Evolutionary conservation across 2,329 filamentous ascomycete species (phyloP).

Genomic region (Botrytis fabae): DNA sequence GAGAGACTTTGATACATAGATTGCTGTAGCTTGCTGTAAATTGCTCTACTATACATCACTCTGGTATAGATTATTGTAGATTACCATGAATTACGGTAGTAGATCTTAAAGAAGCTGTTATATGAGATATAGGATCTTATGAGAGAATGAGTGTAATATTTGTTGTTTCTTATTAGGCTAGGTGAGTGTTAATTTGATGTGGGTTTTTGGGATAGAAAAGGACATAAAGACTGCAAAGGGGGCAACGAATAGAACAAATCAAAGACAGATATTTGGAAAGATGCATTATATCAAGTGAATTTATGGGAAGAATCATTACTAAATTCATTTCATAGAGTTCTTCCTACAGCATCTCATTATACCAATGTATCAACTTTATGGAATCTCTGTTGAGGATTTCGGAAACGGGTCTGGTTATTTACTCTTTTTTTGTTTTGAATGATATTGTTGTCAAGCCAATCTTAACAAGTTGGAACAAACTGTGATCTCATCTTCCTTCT

Average conservation of each 20-base stretch:
- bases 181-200: not conserved
- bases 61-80: not conserved
- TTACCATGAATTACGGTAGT: not conserved
- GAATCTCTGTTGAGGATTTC: not conserved
- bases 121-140: not conserved
- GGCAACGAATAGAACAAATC: not conserved
- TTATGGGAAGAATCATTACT: accelerated
- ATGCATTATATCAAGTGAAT: not conserved
- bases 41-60: not conserved
- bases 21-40: not conserved
- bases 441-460: not conserved
- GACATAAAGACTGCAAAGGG: not conserved
- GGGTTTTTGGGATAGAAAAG: accelerated
- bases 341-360: not conserved
- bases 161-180: not conserved
- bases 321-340: not conserved
- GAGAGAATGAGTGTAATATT: not conserved
- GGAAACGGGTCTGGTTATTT: not conserved
- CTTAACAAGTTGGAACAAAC: not conserved
- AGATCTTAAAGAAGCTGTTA: accelerated
- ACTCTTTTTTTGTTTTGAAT: not conserved
- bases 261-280: accelerated
- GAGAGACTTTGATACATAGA: not conserved
- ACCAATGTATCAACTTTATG: not conserved
- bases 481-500: not conserved